Percentiles rank a stretch among this genome's conserved stretches.
Evolutionary conservation across 768 basidiomycete genomes (phyloP).

Genomic region (Pholiota conissans): DNA sequence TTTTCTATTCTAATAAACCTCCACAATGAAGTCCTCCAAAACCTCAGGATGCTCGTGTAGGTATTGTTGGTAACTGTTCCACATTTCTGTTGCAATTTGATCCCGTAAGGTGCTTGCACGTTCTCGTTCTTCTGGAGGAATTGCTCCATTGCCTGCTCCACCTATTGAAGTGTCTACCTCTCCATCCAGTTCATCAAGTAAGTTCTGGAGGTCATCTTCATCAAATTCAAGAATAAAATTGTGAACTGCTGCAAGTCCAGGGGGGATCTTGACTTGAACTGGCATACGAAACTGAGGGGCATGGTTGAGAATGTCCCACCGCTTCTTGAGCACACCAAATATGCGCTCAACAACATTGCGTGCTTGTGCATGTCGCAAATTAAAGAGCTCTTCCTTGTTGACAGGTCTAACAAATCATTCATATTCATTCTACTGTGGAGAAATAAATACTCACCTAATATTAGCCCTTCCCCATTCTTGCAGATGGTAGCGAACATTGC

Average conservation of each 20-base stretch:
- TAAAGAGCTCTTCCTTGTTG: constrained; percentile 40
- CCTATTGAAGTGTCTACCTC: not conserved
- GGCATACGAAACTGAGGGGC: constrained; percentile 17
- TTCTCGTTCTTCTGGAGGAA: constrained; percentile 10
- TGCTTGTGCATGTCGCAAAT: constrained; percentile 37
- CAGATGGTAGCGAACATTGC: constrained; percentile 35
- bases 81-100: constrained; percentile 17
- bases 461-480: constrained; percentile 32
- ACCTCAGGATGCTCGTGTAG: constrained; percentile 7
- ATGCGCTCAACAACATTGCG: constrained; percentile 39
- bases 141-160: constrained; percentile 8
- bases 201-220: constrained; percentile 11
- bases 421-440: constrained; percentile 7
- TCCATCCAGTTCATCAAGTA: constrained; percentile 3
- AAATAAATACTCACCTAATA: constrained; percentile 12
- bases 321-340: constrained; percentile 36
- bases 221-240: constrained; percentile 23
- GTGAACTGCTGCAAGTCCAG: constrained; percentile 22
- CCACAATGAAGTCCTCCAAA: constrained; percentile 2
- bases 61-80: constrained; percentile 15
- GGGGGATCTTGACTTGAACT: constrained; percentile 21
- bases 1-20: not conserved
- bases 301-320: constrained; percentile 17
- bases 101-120: constrained; percentile 9
- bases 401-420: constrained; percentile 24